Conservation (phyloP, 192 early-diverging fungal genomes). For the Backusella psychrophila region DNA sequence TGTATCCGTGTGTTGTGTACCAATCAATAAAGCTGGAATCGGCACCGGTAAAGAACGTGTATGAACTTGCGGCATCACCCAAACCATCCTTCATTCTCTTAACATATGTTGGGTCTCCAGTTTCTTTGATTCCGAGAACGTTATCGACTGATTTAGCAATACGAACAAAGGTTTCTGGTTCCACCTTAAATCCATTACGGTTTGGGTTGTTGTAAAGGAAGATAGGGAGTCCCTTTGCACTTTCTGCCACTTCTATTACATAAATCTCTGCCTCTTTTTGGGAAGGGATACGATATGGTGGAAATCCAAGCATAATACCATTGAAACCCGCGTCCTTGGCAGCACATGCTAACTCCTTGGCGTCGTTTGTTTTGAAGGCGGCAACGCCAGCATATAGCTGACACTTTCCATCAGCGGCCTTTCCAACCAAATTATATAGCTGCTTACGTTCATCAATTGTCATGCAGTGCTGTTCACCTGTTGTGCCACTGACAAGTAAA, state of each 20-base stretch:
- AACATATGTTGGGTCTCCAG: conserved; percentile 13
- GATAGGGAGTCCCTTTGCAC: conserved; percentile 8
- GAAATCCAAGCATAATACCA: conserved; percentile 29
- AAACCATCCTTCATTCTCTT: conserved; percentile 10
- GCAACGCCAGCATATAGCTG: conserved; percentile 25
- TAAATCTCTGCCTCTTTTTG: conserved; percentile 21
- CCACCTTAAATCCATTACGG: conserved; percentile 13
- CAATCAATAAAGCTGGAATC: conserved; percentile 1
- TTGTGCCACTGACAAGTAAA: conserved; percentile 18
- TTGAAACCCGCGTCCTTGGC: not conserved
- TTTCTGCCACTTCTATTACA: conserved; percentile 4
- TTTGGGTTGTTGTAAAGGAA: conserved; percentile 25
- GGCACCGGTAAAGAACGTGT: conserved; percentile 9
- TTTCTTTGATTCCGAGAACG: conserved; percentile 20
- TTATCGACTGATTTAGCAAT: not conserved
- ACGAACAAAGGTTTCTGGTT: conserved; percentile 7
- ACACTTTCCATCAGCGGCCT: not conserved
- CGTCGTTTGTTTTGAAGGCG: conserved; percentile 22
- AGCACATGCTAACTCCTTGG: conserved; percentile 6
- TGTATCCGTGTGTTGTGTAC: conserved; percentile 14
- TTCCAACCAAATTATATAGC: not conserved
- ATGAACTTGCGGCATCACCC: not conserved
- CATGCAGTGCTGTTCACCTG: conserved; percentile 28
- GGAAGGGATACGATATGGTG: conserved; percentile 11
- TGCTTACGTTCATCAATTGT: conserved; percentile 20